Percentiles rank a stretch among this genome's conserved stretches.
Evolutionary conservation across 2,329 filamentous ascomycete species (phyloP).

Genomic region (Fusarium goolgardi): DNA sequence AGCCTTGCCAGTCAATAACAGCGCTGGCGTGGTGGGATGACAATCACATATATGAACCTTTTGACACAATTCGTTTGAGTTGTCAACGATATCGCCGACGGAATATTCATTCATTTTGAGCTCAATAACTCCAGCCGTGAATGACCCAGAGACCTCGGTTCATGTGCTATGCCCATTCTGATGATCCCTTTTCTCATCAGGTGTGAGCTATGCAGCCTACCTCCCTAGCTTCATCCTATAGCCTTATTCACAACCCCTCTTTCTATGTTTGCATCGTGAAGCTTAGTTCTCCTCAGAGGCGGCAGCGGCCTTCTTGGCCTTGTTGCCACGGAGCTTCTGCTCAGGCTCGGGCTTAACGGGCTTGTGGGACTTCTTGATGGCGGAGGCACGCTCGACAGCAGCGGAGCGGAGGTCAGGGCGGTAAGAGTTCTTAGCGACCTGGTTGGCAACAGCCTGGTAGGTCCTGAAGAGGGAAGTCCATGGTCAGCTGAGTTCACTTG

Average conservation of each 20-base stretch:
- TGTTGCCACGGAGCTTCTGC: conserved; percentile 80
- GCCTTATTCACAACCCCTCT: conserved; percentile 32
- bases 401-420: conserved; percentile 79
- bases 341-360: conserved; percentile 79
- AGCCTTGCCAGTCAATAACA: not conserved
- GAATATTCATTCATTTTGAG: conserved; percentile 49
- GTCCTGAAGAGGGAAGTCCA: conserved; percentile 65
- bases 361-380: conserved; percentile 83
- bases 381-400: conserved; percentile 88
- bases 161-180: conserved; percentile 41
- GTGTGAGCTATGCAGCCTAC: conserved; percentile 39
- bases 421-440: conserved; percentile 87
- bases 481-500: conserved; percentile 27
- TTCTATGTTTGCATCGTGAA: conserved; percentile 33
- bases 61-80: conserved; percentile 31
- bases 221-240: conserved; percentile 38
- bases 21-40: not conserved
- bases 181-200: conserved; percentile 38
- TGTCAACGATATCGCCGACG: conserved; percentile 38
- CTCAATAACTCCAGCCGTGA: conserved; percentile 47
- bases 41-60: conserved; percentile 11
- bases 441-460: conserved; percentile 88
- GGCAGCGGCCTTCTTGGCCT: conserved; percentile 78
- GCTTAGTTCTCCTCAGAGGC: conserved; percentile 55
- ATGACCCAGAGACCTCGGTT: conserved; percentile 46